Evolutionary conservation across 2,329 filamentous ascomycete species (phyloP).

Genomic region (Calonectria pseudoturangicola): DNA sequence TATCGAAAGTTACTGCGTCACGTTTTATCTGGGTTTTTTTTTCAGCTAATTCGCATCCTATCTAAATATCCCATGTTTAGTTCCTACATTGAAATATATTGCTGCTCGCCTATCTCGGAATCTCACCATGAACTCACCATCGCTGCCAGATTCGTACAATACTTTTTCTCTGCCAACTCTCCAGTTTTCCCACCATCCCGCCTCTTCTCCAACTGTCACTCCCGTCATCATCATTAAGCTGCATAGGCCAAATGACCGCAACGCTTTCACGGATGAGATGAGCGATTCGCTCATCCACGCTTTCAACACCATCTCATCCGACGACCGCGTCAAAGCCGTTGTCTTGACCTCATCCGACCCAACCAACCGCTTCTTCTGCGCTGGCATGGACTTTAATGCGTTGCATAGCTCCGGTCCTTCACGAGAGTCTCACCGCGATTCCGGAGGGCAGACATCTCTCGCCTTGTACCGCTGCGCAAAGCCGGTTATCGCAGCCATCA

Average conservation of each 20-base stretch:
- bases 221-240: constrained; percentile 78
- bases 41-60: neutral
- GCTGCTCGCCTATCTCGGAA: neutral
- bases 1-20: neutral
- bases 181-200: constrained; percentile 69
- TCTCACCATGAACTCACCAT: constrained; percentile 48
- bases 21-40: neutral
- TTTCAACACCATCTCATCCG: constrained; percentile 69
- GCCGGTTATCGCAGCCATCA: constrained; percentile 75
- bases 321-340: constrained; percentile 72
- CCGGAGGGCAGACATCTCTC: constrained; percentile 72
- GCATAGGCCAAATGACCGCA: constrained; percentile 78
- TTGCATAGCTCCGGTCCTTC: constrained; percentile 51
- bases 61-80: neutral
- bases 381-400: constrained; percentile 73
- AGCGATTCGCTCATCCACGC: constrained; percentile 75
- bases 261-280: constrained; percentile 82
- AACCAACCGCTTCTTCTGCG: constrained; percentile 72
- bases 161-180: constrained; percentile 65
- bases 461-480: constrained; percentile 75
- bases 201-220: constrained; percentile 72
- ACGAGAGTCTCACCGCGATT: constrained; percentile 65
- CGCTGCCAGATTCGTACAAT: constrained; percentile 63
- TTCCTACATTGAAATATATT: neutral
- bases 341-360: constrained; percentile 72